Conservation (phyloP, 306 rosid genomes). For the Cucumis hystrix region DNA sequence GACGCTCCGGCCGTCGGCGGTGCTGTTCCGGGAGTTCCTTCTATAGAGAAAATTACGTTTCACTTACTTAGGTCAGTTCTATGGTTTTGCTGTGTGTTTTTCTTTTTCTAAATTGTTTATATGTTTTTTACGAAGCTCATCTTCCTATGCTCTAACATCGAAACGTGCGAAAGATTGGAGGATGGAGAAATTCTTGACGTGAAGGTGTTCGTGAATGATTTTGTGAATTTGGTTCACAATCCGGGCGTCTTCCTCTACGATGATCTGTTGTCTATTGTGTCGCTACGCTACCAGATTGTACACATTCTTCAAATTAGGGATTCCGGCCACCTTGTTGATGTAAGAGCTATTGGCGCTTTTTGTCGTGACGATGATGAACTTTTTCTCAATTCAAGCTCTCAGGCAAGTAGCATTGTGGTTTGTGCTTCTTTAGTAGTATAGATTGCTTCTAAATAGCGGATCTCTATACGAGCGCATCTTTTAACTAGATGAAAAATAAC, state of each 20-base stretch:
- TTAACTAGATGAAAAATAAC: background rate
- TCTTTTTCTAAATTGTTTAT: background rate
- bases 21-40: constrained; percentile 81
- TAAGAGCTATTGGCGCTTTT: constrained; percentile 70
- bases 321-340: constrained; percentile 73
- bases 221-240: constrained; percentile 70
- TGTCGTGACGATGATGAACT: constrained; percentile 95
- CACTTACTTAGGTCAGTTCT: constrained; percentile 58
- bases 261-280: constrained; percentile 87
- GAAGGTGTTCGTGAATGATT: constrained; percentile 73
- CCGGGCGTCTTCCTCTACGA: constrained; percentile 92
- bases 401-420: constrained; percentile 5
- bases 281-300: constrained; percentile 79
- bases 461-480: background rate
- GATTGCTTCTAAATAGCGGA: background rate
- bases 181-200: constrained; percentile 76
- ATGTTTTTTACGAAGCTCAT: background rate
- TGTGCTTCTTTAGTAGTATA: background rate
- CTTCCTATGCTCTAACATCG: background rate
- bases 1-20: constrained; percentile 69
- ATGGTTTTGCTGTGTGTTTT: constrained; percentile 2
- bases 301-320: constrained; percentile 90
- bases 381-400: constrained; percentile 51
- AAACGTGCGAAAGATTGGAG: constrained; percentile 47
- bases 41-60: constrained; percentile 79